Evolutionary conservation across 768 basidiomycete genomes (phyloP), one percentile per base, ranked within the genome.

Genomic region (Lentinula raphanica): DNA sequence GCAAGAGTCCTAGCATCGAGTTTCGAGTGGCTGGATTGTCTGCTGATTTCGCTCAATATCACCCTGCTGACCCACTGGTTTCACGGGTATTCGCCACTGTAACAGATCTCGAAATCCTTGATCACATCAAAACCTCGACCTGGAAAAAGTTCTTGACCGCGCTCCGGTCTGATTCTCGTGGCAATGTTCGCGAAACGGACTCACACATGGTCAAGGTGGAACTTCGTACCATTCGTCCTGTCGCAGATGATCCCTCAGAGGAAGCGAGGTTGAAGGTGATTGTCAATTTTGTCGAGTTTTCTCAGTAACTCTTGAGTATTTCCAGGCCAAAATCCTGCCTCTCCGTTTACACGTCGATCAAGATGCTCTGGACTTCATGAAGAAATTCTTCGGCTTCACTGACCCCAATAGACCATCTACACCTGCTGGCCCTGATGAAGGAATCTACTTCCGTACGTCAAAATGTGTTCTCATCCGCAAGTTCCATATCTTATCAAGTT

Each of bases 101-200:
- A 51, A 80, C 73, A 58, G 84, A 92, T 60, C 65, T 93, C 19
- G 93, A 97, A 71, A 97, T 98, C 59, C 74, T 98, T 51, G 97
- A 99, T 69, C 95, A 97, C 67, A 94, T 99, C 78, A 94, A 92
- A 76, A 95, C 94, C 0, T 98, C 94, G 8, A 98, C 97, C 0
- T 99, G 97, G 97, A 90, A 87, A 74, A 98, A 96, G 69, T 98
- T 99, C 69, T 74, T 99, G 59, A 95, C 94, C 3, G 84, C 85
- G 55, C 78, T 97, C 67, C 83, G 88, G 38, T 80, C 88, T 6
- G 94, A 96, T 72, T 86, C 90, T 15, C 83, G 83, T 56, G 96
- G 96, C 0, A 92, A 95, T 66, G 74, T 94, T 12, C 82, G 94
- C 32, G 94, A 97, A 73, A 94, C 91, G 4, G 92, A 84, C 49